Evolutionary conservation across 305 asterid species (phyloP).

Genomic region (Solanum aculeatissimum): DNA sequence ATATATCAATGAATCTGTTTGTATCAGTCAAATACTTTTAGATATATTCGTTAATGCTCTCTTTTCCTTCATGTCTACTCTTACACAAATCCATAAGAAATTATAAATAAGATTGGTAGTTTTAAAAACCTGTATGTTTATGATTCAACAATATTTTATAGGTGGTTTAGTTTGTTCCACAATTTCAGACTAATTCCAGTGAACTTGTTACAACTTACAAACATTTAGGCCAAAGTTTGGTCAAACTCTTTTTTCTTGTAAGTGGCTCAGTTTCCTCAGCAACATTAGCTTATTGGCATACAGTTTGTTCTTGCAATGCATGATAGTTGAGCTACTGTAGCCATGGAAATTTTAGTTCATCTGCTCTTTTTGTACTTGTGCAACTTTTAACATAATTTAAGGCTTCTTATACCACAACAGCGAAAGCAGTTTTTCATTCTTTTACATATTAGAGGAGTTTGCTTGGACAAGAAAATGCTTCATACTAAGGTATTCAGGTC

Average conservation of each 20-base stretch:
- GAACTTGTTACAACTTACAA: background rate
- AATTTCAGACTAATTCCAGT: background rate
- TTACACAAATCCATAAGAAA: background rate
- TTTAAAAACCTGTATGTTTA: background rate
- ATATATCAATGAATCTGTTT: background rate
- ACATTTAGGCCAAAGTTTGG: background rate
- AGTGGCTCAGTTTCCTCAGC: background rate
- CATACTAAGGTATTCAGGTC: too few species aligned
- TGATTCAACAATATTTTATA: background rate
- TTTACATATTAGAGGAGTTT: too few species aligned
- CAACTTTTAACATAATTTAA: too few species aligned
- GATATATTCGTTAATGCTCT: background rate
- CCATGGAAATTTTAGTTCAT: background rate
- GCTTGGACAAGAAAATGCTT: too few species aligned
- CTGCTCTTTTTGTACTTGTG: background rate
- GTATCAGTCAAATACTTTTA: background rate
- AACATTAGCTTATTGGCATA: background rate
- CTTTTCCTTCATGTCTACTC: background rate
- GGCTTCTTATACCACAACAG: too few species aligned
- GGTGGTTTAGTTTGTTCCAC: background rate
- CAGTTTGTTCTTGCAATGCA: background rate
- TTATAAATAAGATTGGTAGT: background rate
- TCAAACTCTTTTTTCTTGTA: background rate
- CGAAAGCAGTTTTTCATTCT: too few species aligned
- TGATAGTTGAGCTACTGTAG: background rate